Percentiles rank a stretch among this genome's conserved stretches.
Conservation (phyloP, 108 stramenopile species). For the Chaetoceros muelleri region DNA sequence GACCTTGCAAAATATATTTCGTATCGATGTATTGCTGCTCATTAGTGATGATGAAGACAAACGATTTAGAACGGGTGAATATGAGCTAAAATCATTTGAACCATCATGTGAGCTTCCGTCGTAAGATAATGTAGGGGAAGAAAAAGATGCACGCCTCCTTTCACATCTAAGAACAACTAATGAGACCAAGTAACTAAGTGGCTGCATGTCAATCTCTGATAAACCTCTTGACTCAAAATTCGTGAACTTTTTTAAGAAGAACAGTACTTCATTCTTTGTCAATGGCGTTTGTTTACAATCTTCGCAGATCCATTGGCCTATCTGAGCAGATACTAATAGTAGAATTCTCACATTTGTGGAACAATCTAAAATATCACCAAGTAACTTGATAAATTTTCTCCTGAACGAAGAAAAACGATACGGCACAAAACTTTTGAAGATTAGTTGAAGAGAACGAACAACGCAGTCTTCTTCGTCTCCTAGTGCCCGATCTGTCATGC, state of each 20-base stretch:
- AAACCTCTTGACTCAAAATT: conserved; percentile 55
- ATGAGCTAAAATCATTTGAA: no score
- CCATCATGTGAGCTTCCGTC: no score
- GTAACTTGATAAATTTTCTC: conserved; percentile 35
- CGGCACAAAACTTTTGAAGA: conserved; percentile 28
- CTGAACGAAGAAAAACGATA: conserved; percentile 41
- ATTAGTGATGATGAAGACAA: no score
- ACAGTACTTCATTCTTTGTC: conserved; percentile 48
- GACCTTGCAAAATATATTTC: no score
- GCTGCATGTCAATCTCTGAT: conserved; percentile 45
- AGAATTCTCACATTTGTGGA: conserved; percentile 50
- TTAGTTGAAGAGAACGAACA: conserved; percentile 23
- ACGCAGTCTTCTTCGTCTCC: conserved; percentile 8
- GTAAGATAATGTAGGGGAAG: no score
- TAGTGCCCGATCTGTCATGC: neutral
- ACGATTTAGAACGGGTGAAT: no score
- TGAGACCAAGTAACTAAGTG: conserved; percentile 48
- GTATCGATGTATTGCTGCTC: no score
- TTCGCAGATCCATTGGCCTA: conserved; percentile 49
- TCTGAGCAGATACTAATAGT: conserved; percentile 38
- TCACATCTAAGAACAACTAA: conserved; percentile 39
- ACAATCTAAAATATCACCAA: conserved; percentile 50
- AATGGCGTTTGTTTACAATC: conserved; percentile 25
- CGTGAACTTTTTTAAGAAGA: conserved; percentile 44
- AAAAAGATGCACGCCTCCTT: no score